Evolutionary conservation across 345 rosid genomes (phyloP), one percentile per base, ranked within the genome.

Genomic region (Euphorbia tirucalli): DNA sequence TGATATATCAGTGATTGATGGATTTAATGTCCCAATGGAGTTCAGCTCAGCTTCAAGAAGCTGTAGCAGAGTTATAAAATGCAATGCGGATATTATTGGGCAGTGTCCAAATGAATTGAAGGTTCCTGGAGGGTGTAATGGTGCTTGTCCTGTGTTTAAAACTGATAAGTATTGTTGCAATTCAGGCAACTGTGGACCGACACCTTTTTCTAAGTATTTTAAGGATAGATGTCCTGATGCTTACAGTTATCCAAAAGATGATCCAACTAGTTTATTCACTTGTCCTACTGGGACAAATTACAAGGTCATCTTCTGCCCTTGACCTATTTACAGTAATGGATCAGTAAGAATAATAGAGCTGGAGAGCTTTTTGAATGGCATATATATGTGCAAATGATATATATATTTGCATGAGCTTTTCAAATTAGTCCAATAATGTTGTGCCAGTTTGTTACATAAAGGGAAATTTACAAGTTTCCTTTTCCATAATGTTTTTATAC

Each of bases 161-260:
- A 85, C 81, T 0, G 82, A 84, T 0, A 71, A 85, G 30, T 46
- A 83, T 39, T 85, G 89, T 2, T 84, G 88, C 74, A 82, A 80
- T 49, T 75, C 80, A 4, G 85, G 84, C 2, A 71, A 31, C 11
- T 87, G 86, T 65, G 75, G 80, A 5, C 87, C 87, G 7, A 87
- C 88, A 5, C 2, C 18, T 24, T 75, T 71, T 28, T 84, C 90
- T 1, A 81, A 8, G 66, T 87, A 69, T 61, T 87, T 87, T 63
- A 81, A 87, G 71, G 71, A 78, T 0, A 79, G 84, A 58, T 84
- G 90, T 65, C 90, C 90, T 3, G 87, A 84, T 56, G 87, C 80
- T n/a, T 84, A 84, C 59, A 83, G 84, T 74, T 86, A 82, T n/a
- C 90, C 86, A 13, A 82, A 84, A 32, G 90, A 86, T 74, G 86